These are phyloP conservation scores for Macadamia integrifolia DNA, from an alignment of 164 flowering plant species.

Conservation along the genomic window DNA sequence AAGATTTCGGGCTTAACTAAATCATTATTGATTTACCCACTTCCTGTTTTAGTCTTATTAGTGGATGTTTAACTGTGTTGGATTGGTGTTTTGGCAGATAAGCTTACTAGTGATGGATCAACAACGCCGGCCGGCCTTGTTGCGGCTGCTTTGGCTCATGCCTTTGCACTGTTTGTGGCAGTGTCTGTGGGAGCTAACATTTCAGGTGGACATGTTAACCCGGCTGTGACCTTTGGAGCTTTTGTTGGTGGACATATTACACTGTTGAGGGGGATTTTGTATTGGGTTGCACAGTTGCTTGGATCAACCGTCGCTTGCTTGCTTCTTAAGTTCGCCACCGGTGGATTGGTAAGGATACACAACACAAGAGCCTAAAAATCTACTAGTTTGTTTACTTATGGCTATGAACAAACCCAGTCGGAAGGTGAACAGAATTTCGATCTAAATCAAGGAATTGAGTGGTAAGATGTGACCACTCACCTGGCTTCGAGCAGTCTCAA, in stretches of 20 bases:
- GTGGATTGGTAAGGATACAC: slow-evolving; percentile 32
- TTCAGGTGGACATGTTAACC: slow-evolving; percentile 51
- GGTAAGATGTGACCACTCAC: too few relatives aligned
- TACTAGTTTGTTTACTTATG: too few relatives aligned
- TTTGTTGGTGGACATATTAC: slow-evolving; percentile 45
- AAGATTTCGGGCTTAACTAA: slow-evolving; percentile 5
- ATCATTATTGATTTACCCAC: too few relatives aligned
- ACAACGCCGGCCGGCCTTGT: slow-evolving; percentile 40
- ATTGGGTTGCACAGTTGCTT: slow-evolving; percentile 42
- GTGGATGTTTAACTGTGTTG: neutral
- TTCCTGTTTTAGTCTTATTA: too few relatives aligned
- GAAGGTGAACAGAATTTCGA: too few relatives aligned
- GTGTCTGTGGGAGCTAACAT: slow-evolving; percentile 40
- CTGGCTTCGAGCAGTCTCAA: too few relatives aligned
- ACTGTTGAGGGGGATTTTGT: slow-evolving; percentile 30
- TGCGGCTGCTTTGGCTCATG: slow-evolving; percentile 34
- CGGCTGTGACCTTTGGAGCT: slow-evolving; percentile 53
- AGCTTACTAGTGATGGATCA: slow-evolving; percentile 31
- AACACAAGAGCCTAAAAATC: too few relatives aligned
- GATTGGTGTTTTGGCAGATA: slow-evolving; percentile 19
- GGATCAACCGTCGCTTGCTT: slow-evolving; percentile 39
- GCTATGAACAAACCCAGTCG: too few relatives aligned
- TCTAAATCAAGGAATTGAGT: too few relatives aligned
- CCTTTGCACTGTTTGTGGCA: slow-evolving; percentile 39
- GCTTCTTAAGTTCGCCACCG: slow-evolving; percentile 35